Evolutionary conservation across 208 protist species (phyloP).

Genomic region (Sergeia podlipaevii): DNA sequence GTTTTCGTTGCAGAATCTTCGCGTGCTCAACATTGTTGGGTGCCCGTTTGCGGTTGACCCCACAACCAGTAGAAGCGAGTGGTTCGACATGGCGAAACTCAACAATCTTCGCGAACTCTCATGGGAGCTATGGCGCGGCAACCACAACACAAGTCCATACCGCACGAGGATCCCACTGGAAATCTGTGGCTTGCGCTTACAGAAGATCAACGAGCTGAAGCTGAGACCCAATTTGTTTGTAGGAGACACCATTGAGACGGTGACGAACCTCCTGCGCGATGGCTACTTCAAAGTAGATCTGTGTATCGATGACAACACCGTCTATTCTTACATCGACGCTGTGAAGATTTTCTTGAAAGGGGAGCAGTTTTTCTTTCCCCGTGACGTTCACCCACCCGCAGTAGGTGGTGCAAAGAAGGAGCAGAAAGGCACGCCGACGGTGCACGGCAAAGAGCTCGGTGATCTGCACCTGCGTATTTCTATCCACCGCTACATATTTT

Average conservation of each 20-base stretch:
- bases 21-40: conserved; percentile 72
- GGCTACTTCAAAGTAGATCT: conserved; percentile 88
- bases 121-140: conserved; percentile 77
- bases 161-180: conserved; percentile 82
- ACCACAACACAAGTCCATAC: conserved; percentile 80
- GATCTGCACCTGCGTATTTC: conserved; percentile 51
- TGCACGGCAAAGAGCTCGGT: conserved; percentile 14
- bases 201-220: conserved; percentile 60
- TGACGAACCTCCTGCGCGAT: conserved; percentile 78
- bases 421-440: neutral
- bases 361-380: conserved; percentile 65
- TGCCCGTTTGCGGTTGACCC: conserved; percentile 81
- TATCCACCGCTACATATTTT: conserved; percentile 87
- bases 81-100: conserved; percentile 87
- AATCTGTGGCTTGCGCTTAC: conserved; percentile 63
- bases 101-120: conserved; percentile 54
- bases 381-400: neutral
- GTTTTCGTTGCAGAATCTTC: conserved; percentile 72
- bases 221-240: conserved; percentile 71
- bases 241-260: conserved; percentile 67
- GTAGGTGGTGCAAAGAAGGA: neutral
- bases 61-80: conserved; percentile 61
- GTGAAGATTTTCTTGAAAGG: conserved; percentile 39
- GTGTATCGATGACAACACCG: conserved; percentile 61
- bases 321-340: conserved; percentile 64